Conservation (phyloP, 257 asterid genomes). For the Vinca minor region DNA sequence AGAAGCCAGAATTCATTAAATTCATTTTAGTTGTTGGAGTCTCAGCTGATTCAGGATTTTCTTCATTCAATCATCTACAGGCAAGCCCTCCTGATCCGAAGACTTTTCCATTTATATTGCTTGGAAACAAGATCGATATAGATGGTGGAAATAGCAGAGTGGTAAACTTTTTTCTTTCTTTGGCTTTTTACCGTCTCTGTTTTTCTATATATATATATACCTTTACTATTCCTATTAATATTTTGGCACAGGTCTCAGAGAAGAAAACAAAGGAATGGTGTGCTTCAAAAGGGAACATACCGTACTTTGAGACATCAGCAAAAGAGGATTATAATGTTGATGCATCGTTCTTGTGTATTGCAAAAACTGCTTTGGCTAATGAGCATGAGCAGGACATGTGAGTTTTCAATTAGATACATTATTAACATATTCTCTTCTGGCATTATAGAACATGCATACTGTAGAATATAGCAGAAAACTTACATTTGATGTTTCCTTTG, state of each 20-base stretch:
- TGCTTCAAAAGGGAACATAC: slow-evolving; percentile 89
- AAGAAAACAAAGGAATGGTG: slow-evolving; percentile 96
- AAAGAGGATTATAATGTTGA: slow-evolving; percentile 95
- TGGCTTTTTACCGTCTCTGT: slow-evolving; percentile 1
- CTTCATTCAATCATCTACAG: slow-evolving; percentile 40
- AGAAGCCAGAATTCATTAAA: too few relatives aligned
- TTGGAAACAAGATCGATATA: slow-evolving; percentile 93
- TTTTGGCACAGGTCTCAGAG: slow-evolving; percentile 67
- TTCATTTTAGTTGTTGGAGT: background rate
- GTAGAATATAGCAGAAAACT: background rate
- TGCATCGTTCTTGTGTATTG: slow-evolving; percentile 80
- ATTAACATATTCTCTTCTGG: background rate
- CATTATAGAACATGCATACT: background rate
- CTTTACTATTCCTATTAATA: slow-evolving; percentile 13
- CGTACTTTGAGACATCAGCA: slow-evolving; percentile 97
- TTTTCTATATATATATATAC: background rate
- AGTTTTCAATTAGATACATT: slow-evolving; percentile 22
- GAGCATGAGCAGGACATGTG: slow-evolving; percentile 94
- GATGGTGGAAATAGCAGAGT: slow-evolving; percentile 99
- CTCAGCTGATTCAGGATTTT: slow-evolving; percentile 10
- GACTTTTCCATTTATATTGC: slow-evolving; percentile 88
- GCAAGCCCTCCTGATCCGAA: slow-evolving; percentile 85
- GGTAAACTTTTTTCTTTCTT: slow-evolving; percentile 44
- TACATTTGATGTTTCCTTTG: background rate
- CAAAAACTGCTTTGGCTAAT: slow-evolving; percentile 88